phyloP scores from a whole-genome alignment of 306 rosid genomes.

The Casuarina equisetifolia region DNA sequence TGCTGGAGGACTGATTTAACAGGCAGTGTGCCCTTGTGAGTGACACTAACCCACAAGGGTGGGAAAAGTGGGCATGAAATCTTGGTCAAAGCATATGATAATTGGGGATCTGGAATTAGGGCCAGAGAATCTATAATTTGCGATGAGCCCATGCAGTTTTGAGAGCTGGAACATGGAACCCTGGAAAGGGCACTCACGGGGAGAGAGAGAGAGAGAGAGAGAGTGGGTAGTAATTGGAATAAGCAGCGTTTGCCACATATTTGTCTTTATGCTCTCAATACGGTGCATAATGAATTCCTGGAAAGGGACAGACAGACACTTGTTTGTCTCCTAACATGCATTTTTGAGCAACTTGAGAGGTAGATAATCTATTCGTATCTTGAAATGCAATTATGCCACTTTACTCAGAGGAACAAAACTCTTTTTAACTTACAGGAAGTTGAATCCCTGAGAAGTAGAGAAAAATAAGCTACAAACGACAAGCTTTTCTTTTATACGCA shows the following conservation, averaged over 20 bases:
- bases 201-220: conserved; percentile 10
- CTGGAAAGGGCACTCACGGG: conserved; percentile 26
- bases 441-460: no score
- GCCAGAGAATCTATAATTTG: conserved; percentile 37
- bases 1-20: background rate
- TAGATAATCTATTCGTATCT: background rate
- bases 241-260: conserved; percentile 24
- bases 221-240: conserved; percentile 25
- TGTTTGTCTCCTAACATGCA: background rate
- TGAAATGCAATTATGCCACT: background rate
- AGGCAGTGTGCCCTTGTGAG: background rate
- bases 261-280: conserved; percentile 26
- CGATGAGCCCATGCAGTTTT: conserved; percentile 20
- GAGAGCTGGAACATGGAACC: conserved; percentile 35
- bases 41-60: background rate
- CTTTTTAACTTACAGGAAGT: no score
- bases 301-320: conserved; percentile 11
- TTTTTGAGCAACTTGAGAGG: conserved; percentile 2
- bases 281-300: background rate
- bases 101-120: conserved; percentile 19
- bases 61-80: background rate
- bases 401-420: background rate
- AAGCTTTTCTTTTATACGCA: no score
- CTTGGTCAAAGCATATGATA: background rate
- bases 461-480: no score